These are phyloP conservation scores for Pilatotrama ljubarskyi DNA, from an alignment of 768 basidiomycete genomes.

Conservation along the genomic window DNA sequence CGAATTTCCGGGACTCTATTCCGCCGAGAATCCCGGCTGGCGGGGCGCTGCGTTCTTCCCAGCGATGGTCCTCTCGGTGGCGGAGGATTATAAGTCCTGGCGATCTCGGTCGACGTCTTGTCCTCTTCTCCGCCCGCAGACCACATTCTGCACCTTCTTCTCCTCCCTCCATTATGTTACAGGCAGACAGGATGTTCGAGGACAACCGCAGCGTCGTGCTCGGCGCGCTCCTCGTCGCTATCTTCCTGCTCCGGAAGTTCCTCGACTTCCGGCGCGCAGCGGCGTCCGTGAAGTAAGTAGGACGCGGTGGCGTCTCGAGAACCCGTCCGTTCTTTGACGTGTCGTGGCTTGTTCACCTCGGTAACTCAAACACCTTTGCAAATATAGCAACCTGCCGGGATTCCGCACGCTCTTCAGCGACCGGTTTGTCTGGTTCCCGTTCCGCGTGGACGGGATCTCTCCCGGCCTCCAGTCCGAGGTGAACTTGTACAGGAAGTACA, in stretches of 20 bases:
- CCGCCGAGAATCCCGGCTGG: background rate
- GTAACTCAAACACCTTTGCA: background rate
- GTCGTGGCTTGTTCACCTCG: background rate
- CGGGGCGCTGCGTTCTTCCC: background rate
- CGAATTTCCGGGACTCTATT: background rate
- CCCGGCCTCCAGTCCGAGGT: conserved; percentile 23
- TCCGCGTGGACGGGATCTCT: conserved; percentile 21
- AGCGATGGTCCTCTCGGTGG: background rate
- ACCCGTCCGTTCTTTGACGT: background rate
- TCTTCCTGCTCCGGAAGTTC: conserved; percentile 16
- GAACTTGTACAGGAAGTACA: conserved; percentile 19
- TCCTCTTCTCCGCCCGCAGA: too few species aligned
- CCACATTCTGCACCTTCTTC: too few species aligned
- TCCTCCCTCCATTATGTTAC: background rate
- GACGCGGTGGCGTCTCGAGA: background rate
- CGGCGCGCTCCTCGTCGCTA: conserved; percentile 8
- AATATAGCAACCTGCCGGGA: conserved; percentile 18
- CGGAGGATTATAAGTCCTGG: too few species aligned
- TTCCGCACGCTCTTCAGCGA: conserved; percentile 19
- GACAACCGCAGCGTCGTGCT: conserved; percentile 10
- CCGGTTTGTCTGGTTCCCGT: conserved; percentile 20
- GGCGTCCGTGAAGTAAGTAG: conserved; percentile 19
- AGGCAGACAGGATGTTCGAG: conserved; percentile 7
- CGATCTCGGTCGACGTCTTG: too few species aligned
- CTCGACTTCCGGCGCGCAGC: conserved; percentile 23